Conservation (phyloP, 2,329 filamentous ascomycete species). For the Pseudogymnoascus pannorum region DNA sequence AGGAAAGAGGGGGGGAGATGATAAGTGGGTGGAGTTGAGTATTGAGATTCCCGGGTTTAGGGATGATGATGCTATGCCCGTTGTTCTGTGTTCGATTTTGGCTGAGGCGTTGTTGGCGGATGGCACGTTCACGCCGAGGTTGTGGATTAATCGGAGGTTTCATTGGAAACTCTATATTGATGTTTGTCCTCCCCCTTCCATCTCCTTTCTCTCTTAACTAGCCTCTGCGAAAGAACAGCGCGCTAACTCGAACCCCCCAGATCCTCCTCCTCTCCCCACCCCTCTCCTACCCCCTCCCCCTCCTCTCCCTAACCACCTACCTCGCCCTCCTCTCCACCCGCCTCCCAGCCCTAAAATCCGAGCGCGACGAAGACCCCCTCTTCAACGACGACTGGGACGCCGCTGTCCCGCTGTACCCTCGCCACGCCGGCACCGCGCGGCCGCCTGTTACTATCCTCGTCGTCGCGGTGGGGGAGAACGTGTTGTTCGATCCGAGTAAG, state of each 20-base stretch:
- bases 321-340: conserved; percentile 84
- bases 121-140: conserved; percentile 58
- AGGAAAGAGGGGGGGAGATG: conserved; percentile 40
- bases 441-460: conserved; percentile 89
- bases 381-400: conserved; percentile 98
- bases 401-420: conserved; percentile 63
- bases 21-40: conserved; percentile 78
- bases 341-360: conserved; percentile 76
- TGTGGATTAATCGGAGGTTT: conserved; percentile 85
- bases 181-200: conserved; percentile 46
- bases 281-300: conserved; percentile 83
- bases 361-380: conserved; percentile 89
- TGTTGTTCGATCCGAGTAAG: conserved; percentile 86
- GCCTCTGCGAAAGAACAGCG: too few relatives aligned
- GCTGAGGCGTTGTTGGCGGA: conserved; percentile 75
- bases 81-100: conserved; percentile 84
- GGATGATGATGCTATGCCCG: conserved; percentile 83
- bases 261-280: conserved; percentile 89
- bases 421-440: conserved; percentile 33
- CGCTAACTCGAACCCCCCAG: conserved; percentile 39
- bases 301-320: conserved; percentile 88
- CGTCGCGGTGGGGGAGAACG: conserved; percentile 75
- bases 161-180: conserved; percentile 97
- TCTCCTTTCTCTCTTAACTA: too few relatives aligned
- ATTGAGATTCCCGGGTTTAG: conserved; percentile 87